Conservation (phyloP, 805 yeast genomes). For the Spathaspora passalidarum region DNA sequence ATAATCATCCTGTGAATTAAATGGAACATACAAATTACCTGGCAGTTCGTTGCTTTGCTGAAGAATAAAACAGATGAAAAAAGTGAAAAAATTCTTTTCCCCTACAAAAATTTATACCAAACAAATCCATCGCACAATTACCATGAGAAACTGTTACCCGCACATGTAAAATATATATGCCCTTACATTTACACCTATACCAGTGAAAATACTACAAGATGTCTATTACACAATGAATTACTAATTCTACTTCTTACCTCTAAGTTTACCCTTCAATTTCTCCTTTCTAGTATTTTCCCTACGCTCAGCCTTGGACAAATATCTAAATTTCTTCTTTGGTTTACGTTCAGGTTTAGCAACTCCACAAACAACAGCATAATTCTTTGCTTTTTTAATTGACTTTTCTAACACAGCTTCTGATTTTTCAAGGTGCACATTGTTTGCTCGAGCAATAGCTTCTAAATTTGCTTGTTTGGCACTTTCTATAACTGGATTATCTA, state of each 20-base stretch:
- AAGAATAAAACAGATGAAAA: background rate
- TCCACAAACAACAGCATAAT: slow-evolving; percentile 70
- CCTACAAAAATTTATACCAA: background rate
- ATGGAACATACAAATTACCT: background rate
- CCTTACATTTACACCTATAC: too few relatives aligned
- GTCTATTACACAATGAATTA: background rate
- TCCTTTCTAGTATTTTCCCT: slow-evolving; percentile 41
- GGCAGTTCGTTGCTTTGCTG: background rate
- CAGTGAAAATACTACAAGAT: too few relatives aligned
- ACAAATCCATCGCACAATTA: background rate
- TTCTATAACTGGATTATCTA: slow-evolving; percentile 42
- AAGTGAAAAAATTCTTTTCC: background rate
- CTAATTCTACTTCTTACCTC: slow-evolving; percentile 3
- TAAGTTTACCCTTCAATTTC: slow-evolving; percentile 16
- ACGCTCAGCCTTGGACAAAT: slow-evolving; percentile 79
- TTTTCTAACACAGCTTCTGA: slow-evolving; percentile 69
- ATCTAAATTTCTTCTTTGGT: slow-evolving; percentile 69
- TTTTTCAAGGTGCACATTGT: slow-evolving; percentile 67
- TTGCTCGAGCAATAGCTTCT: slow-evolving; percentile 52
- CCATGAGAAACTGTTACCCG: background rate
- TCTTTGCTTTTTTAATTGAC: slow-evolving; percentile 75
- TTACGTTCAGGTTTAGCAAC: slow-evolving; percentile 38
- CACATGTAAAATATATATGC: background rate
- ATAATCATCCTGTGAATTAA: background rate
- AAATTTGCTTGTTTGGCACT: slow-evolving; percentile 29